Base-by-base conservation (phyloP, 768 basidiomycete species). In the Pulveroboletus sp. region DNA sequence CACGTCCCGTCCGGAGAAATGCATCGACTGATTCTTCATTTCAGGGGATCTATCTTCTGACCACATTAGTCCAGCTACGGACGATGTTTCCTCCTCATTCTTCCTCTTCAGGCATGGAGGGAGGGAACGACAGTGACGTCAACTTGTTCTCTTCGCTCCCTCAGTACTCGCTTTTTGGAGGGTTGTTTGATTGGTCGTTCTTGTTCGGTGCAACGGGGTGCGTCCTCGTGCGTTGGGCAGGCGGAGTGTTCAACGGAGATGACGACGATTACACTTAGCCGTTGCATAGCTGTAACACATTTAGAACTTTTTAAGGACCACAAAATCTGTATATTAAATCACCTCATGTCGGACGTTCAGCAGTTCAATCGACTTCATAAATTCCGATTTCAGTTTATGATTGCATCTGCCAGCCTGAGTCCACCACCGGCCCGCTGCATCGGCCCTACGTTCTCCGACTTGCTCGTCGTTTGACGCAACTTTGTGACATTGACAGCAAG, bases 1-100 rank as follows among this genome's bases (percentile, higher is more conserved):
- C 31, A 26, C 52, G 36, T 56, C 47, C 35, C 34, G 27, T 52
- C 42, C 20, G 32, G 45, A 48, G 49, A 47, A 27, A 39, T 12
- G 20, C 31, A 27, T 47, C 29, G 30, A 42, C 41, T 34, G 47
- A 24, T 43, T 16, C 22, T 47, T 47, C 30, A 38, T 54, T 55
- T 35, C 24, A 92, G 89, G 86, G 85, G 11, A 85, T 88, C 36
- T 93, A 93, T 63, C 78, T 92, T 30, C 78, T 93, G 24, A 84
- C 88, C 4, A 92, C 89, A 0, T 70, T 92, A 41, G 82, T 92
- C 12, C 90, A 93, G 64, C 74, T 93, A 39, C 84, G 89, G 34
- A 82, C 83, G 23, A 83, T 85, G 11, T 90, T 93, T 64, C 90
- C 90, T 2, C 79, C 82, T 1, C 64, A 76, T n/a, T 60, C 16